Conservation (phyloP, 2,329 filamentous ascomycete genomes). For the Ilyonectria sp. region DNA sequence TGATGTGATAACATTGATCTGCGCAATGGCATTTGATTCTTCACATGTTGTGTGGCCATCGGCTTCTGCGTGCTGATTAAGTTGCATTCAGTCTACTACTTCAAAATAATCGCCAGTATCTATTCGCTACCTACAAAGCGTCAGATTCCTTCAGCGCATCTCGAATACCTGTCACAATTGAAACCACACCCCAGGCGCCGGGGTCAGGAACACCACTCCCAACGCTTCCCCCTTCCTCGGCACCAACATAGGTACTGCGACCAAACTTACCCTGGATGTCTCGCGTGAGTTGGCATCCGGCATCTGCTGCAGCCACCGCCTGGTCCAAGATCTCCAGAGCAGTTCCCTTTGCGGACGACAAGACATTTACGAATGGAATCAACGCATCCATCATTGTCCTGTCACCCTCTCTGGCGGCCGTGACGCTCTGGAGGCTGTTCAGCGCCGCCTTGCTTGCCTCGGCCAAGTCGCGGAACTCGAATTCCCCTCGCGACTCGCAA, state of each 20-base stretch:
- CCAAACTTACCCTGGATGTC: constrained; percentile 15
- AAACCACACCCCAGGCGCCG: constrained; percentile 13
- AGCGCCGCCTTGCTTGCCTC: constrained; percentile 1
- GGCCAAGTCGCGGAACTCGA: too few species aligned
- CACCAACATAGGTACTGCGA: constrained; percentile 26
- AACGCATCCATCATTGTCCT: constrained; percentile 26
- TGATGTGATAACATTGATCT: too few species aligned
- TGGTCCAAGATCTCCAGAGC: background rate
- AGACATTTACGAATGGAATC: constrained; percentile 8
- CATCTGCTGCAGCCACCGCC: constrained; percentile 3
- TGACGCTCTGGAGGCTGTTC: constrained; percentile 15
- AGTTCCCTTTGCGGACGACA: background rate
- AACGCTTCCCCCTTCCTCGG: background rate
- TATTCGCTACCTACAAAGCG: too few species aligned
- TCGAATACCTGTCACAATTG: constrained; percentile 8
- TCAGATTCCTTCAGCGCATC: too few species aligned
- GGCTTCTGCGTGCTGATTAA: too few species aligned
- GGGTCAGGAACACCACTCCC: constrained; percentile 14
- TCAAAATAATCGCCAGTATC: too few species aligned
- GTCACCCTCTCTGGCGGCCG: constrained; percentile 19
- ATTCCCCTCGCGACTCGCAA: too few species aligned
- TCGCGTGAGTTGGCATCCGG: constrained; percentile 9
- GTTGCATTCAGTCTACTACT: too few species aligned
- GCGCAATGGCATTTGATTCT: too few species aligned
- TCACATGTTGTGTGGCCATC: too few species aligned